These are phyloP conservation scores for Biscogniauxia mediterranea DNA, from an alignment of 2,329 filamentous ascomycete genomes.

Conservation along the genomic window DNA sequence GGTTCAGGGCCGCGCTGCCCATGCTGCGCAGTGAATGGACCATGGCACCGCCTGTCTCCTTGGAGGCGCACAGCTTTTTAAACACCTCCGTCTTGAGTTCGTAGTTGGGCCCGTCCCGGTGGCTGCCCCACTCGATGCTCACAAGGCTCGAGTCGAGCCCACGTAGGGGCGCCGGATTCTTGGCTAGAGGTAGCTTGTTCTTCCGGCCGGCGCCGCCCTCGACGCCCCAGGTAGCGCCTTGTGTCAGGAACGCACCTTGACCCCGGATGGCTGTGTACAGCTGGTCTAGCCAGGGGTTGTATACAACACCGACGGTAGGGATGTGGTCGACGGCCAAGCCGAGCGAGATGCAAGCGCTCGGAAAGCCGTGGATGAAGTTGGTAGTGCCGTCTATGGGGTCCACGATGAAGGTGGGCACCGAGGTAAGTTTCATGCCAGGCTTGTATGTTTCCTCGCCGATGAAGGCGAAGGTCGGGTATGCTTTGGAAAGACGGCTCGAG, in stretches of 20 bases:
- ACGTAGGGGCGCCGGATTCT: constrained; percentile 53
- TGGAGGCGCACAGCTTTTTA: constrained; percentile 54
- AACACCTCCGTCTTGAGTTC: constrained; percentile 68
- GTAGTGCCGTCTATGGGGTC: constrained; percentile 82
- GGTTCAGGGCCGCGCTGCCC: constrained; percentile 72
- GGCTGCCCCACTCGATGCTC: constrained; percentile 71
- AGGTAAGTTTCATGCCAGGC: constrained; percentile 60
- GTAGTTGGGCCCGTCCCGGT: constrained; percentile 68
- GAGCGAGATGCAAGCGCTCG: constrained; percentile 73
- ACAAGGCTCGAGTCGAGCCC: constrained; percentile 64
- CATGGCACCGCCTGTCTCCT: constrained; percentile 68
- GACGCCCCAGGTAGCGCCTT: constrained; percentile 40
- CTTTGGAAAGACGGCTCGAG: constrained; percentile 46
- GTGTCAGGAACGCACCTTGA: constrained; percentile 60
- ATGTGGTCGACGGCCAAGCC: constrained; percentile 63
- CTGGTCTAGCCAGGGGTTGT: constrained; percentile 71
- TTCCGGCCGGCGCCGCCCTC: constrained; percentile 37
- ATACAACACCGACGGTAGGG: constrained; percentile 71
- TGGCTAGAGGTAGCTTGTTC: constrained; percentile 44
- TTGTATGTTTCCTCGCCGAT: constrained; percentile 78
- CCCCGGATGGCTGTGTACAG: constrained; percentile 70
- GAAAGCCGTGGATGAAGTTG: constrained; percentile 77
- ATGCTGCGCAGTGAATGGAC: constrained; percentile 70
- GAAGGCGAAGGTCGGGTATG: constrained; percentile 60
- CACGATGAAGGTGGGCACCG: constrained; percentile 72